These are phyloP conservation scores for Chlorociboria aeruginascens DNA, from an alignment of 495 filamentous ascomycete species.

Conservation along the genomic window DNA sequence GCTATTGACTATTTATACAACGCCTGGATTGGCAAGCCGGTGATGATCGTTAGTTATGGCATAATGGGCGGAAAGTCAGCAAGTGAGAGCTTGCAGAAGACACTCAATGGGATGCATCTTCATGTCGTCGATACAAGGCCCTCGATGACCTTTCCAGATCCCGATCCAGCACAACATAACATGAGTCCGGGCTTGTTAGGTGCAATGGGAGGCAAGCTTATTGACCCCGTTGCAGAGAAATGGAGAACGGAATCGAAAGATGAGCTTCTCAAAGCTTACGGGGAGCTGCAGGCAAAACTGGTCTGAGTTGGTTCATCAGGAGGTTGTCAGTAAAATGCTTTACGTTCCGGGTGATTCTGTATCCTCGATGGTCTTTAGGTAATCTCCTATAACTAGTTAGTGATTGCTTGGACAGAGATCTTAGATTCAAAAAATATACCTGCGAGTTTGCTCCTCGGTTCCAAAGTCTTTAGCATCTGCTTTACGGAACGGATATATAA, in stretches of 20 bases:
- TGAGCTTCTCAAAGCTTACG: background rate
- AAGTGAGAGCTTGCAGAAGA: background rate
- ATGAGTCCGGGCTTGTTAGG: background rate
- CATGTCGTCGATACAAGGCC: background rate
- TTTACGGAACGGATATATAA: too few relatives aligned
- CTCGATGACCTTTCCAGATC: background rate
- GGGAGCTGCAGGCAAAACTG: background rate
- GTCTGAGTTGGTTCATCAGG: background rate
- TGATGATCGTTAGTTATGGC: constrained; percentile 26
- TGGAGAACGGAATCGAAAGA: background rate
- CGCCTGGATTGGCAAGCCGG: constrained; percentile 48
- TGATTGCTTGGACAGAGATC: too few relatives aligned
- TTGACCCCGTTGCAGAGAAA: background rate
- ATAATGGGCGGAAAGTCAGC: background rate
- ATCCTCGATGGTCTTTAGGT: background rate
- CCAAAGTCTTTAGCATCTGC: too few relatives aligned
- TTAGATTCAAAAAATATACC: too few relatives aligned
- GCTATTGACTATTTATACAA: constrained; percentile 48
- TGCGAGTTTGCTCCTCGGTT: too few relatives aligned
- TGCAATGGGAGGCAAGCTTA: background rate
- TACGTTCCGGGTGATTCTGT: background rate
- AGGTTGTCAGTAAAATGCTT: background rate
- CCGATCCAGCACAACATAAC: background rate
- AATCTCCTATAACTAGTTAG: background rate
- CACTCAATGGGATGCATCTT: background rate